phyloP scores from a whole-genome alignment of 768 basidiomycete genomes.

The Agaricus sinodeliciosus region DNA sequence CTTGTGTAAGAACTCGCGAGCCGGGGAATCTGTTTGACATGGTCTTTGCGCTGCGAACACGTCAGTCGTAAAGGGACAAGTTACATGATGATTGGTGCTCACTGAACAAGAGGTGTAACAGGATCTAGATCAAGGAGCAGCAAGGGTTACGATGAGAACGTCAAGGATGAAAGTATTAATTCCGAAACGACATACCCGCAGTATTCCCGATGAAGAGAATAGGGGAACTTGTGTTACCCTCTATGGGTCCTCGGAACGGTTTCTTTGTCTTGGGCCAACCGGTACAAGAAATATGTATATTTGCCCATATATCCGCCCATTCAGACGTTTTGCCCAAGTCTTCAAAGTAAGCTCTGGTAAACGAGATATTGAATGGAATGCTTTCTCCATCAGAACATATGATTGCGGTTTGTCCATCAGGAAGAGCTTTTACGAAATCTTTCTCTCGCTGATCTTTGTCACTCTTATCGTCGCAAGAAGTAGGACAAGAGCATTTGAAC shows the following conservation, averaged over 20 bases:
- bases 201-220: slow-evolving; percentile 35
- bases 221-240: slow-evolving; percentile 31
- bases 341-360: slow-evolving; percentile 22
- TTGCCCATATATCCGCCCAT: slow-evolving; percentile 27
- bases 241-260: slow-evolving; percentile 24
- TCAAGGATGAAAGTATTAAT: background rate
- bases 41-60: slow-evolving; percentile 30
- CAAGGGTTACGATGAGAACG: background rate
- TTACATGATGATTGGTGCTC: slow-evolving; percentile 5
- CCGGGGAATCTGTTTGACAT: slow-evolving; percentile 28
- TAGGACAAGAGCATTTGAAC: slow-evolving; percentile 20
- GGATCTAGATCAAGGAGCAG: slow-evolving; percentile 17
- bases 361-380: slow-evolving; percentile 21
- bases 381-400: slow-evolving; percentile 29
- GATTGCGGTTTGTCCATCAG: slow-evolving; percentile 19
- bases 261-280: slow-evolving; percentile 12
- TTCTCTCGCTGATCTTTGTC: background rate
- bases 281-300: slow-evolving; percentile 14
- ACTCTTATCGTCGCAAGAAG: slow-evolving; percentile 14
- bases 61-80: background rate
- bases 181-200: slow-evolving; percentile 19
- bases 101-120: slow-evolving; percentile 24
- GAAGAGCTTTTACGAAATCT: slow-evolving; percentile 1
- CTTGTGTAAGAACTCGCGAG: slow-evolving; percentile 36
- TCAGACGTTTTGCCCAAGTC: slow-evolving; percentile 18